A percentile compares a stretch with the other conserved stretches of the same genome.
These are phyloP conservation scores for Clarkia xantiana DNA, from an alignment of 345 rosid genomes.

Conservation along the genomic window DNA sequence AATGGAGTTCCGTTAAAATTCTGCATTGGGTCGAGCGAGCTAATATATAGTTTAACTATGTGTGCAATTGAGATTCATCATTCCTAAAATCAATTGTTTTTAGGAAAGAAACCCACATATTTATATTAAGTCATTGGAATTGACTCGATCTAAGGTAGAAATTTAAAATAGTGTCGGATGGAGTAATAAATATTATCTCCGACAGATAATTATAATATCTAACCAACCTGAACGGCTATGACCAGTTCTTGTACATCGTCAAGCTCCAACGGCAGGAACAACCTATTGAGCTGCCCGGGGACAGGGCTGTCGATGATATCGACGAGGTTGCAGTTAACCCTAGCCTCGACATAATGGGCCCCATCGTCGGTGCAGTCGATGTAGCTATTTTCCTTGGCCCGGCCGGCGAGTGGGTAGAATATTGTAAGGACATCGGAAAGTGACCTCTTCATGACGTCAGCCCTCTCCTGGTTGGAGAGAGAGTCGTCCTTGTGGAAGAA, in stretches of 20 bases:
- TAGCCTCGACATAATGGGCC: slow-evolving; percentile 12
- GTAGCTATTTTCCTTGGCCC: slow-evolving; percentile 8
- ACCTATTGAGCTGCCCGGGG: slow-evolving; percentile 6
- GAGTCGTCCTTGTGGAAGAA: slow-evolving; percentile 8
- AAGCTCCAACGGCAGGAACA: slow-evolving; percentile 5
- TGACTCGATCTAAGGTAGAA: no score
- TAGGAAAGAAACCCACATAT: no score
- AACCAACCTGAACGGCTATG: slow-evolving; percentile 4
- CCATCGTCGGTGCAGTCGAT: slow-evolving; percentile 16
- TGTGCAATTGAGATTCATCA: no score
- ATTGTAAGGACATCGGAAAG: slow-evolving; percentile 8
- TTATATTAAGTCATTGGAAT: no score
- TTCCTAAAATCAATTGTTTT: no score
- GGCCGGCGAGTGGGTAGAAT: slow-evolving; percentile 17
- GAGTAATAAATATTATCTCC: no score
- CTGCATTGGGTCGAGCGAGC: no score
- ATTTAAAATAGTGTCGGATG: no score
- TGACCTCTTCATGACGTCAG: slow-evolving; percentile 5
- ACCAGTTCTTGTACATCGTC: background rate
- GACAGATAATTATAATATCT: no score
- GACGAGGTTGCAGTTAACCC: slow-evolving; percentile 1
- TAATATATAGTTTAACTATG: no score
- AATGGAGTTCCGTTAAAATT: no score
- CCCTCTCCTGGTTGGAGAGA: background rate
- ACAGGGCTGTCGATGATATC: slow-evolving; percentile 4